Evolutionary conservation across 2,329 filamentous ascomycete genomes (phyloP).

Genomic region (Apiospora marii): DNA sequence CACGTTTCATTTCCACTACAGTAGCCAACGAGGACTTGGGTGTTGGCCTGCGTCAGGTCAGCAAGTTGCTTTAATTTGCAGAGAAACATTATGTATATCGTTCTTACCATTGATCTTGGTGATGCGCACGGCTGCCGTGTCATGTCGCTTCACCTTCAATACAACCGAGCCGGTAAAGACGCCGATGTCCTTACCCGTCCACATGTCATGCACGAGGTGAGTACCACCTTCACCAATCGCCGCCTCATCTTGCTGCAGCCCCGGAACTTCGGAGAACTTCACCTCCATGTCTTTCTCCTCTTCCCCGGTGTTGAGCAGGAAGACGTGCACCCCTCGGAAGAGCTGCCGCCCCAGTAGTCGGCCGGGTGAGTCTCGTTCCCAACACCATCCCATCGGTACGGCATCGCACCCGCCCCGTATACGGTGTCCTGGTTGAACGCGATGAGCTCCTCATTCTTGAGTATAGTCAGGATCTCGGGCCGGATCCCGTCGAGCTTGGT

Average conservation of each 20-base stretch:
- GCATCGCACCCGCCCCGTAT: background rate
- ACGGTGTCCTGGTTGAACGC: slow-evolving; percentile 55
- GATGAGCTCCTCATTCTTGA: slow-evolving; percentile 50
- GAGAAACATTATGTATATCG: too few species aligned
- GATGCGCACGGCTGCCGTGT: slow-evolving; percentile 15
- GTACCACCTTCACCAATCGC: slow-evolving; percentile 26
- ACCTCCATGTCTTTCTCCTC: slow-evolving; percentile 45
- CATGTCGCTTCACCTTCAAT: slow-evolving; percentile 3
- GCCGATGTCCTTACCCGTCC: slow-evolving; percentile 52
- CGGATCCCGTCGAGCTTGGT: slow-evolving; percentile 48
- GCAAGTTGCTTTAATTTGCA: too few species aligned
- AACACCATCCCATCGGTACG: slow-evolving; percentile 20
- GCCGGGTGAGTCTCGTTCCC: slow-evolving; percentile 54
- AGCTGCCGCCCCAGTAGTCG: slow-evolving; percentile 57
- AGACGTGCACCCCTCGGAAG: slow-evolving; percentile 52
- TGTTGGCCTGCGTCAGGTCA: background rate
- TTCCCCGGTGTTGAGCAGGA: slow-evolving; percentile 54
- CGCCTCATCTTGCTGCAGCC: background rate
- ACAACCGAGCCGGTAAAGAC: slow-evolving; percentile 25
- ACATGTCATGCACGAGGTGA: slow-evolving; percentile 54
- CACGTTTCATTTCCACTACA: too few species aligned
- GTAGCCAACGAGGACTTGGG: background rate
- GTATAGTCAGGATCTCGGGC: slow-evolving; percentile 46
- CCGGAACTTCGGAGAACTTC: slow-evolving; percentile 52
- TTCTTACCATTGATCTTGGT: background rate